Conservation (phyloP, 2,329 filamentous ascomycete genomes). For the Sporothrix mexicana region DNA sequence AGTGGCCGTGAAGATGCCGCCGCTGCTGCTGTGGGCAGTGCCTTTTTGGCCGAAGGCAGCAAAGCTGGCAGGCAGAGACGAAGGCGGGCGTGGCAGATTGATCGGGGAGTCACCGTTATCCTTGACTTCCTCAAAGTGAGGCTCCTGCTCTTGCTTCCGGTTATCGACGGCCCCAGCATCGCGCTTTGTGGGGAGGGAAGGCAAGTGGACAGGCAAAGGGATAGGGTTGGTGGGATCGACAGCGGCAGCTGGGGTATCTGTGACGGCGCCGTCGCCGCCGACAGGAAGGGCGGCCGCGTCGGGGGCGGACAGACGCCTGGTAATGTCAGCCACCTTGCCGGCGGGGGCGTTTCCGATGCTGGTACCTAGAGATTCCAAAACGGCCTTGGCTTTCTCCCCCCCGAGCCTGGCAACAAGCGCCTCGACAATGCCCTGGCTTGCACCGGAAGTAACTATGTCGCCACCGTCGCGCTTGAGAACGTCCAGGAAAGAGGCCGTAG, state of each 20-base stretch:
- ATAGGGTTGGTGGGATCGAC: background rate
- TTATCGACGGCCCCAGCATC: background rate
- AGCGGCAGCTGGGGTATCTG: background rate
- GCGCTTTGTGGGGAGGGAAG: background rate
- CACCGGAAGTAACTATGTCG: too few species aligned
- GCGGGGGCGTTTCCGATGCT: too few species aligned
- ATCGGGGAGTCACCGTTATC: background rate
- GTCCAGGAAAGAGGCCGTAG: too few species aligned
- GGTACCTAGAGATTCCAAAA: too few species aligned
- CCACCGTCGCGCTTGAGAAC: too few species aligned
- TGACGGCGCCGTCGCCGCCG: background rate
- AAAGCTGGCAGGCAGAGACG: conserved; percentile 2
- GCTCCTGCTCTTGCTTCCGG: conserved; percentile 7
- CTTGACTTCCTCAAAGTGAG: background rate
- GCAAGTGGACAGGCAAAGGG: background rate
- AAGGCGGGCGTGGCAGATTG: background rate
- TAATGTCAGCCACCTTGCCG: too few species aligned
- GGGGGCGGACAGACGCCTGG: background rate
- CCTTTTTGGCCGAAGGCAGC: background rate
- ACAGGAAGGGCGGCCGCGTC: background rate
- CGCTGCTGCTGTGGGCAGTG: background rate
- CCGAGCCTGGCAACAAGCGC: too few species aligned
- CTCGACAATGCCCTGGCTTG: too few species aligned
- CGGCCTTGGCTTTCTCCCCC: too few species aligned
- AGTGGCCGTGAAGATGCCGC: background rate